Percentiles rank a stretch among this genome's conserved stretches.
Conservation (phyloP, 345 rosid genomes). For the Populus simonii region DNA sequence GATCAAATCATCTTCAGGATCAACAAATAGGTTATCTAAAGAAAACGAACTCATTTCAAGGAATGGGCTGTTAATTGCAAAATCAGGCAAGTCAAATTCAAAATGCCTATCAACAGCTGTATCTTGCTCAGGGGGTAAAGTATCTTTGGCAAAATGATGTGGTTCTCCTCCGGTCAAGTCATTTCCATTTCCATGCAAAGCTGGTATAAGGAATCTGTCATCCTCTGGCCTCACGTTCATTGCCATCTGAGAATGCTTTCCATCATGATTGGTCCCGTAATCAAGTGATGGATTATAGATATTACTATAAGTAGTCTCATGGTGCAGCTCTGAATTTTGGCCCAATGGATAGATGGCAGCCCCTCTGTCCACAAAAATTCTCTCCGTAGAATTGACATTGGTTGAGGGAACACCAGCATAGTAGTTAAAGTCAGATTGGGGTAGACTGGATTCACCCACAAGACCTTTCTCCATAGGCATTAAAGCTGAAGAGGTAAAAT, state of each 20-base stretch:
- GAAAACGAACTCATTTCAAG: background rate
- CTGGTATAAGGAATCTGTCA: slow-evolving; percentile 31
- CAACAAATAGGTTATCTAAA: background rate
- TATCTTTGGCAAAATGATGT: slow-evolving; percentile 37
- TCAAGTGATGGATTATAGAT: slow-evolving; percentile 45
- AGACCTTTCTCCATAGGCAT: slow-evolving; percentile 41
- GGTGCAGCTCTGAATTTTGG: slow-evolving; percentile 46
- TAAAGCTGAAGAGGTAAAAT: slow-evolving; percentile 26
- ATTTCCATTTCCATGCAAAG: slow-evolving; percentile 38
- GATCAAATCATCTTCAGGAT: slow-evolving; percentile 19
- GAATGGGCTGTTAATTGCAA: background rate
- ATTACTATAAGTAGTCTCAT: slow-evolving; percentile 39
- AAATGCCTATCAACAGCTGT: slow-evolving; percentile 53
- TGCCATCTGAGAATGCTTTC: slow-evolving; percentile 41
- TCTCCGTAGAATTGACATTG: slow-evolving; percentile 35
- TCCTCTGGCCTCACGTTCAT: slow-evolving; percentile 37
- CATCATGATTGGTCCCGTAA: slow-evolving; percentile 41
- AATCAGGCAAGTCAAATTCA: slow-evolving; percentile 19
- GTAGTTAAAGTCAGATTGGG: slow-evolving; percentile 38
- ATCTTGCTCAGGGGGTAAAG: slow-evolving; percentile 55
- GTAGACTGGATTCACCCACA: slow-evolving; percentile 32
- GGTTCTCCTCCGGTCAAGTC: slow-evolving; percentile 37
- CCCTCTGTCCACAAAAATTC: slow-evolving; percentile 54
- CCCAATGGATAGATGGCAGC: slow-evolving; percentile 46
- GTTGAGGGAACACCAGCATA: slow-evolving; percentile 46